Conservation (phyloP, 176 grass and related monocot species). For the Juncus effusus region DNA sequence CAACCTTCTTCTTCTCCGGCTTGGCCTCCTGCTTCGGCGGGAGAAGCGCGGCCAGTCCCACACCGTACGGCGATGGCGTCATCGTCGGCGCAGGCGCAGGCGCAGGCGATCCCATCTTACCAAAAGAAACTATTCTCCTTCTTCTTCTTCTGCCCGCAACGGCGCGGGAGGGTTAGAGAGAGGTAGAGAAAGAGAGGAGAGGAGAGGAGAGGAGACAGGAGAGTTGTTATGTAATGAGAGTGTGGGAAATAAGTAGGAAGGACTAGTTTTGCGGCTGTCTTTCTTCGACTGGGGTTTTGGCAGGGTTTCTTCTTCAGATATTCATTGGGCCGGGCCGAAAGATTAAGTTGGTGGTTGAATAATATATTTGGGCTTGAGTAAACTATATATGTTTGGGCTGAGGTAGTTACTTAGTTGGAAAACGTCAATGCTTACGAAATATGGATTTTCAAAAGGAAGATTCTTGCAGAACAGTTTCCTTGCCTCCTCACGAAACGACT, state of each 20-base stretch:
- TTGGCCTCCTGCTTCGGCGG: slow-evolving; percentile 51
- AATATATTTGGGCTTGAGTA: too few relatives aligned
- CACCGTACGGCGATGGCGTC: slow-evolving; percentile 35
- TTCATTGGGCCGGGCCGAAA: slow-evolving; percentile 13
- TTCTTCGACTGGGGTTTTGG: slow-evolving; percentile 29
- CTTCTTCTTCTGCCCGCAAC: background rate
- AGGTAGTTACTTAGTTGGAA: too few relatives aligned
- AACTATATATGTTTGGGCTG: too few relatives aligned
- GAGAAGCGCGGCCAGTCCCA: slow-evolving; percentile 66
- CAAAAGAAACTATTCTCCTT: background rate
- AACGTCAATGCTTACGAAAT: too few relatives aligned
- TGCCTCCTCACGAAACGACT: too few relatives aligned
- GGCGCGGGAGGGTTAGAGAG: background rate
- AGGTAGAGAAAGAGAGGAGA: background rate
- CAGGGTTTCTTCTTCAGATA: slow-evolving; percentile 27
- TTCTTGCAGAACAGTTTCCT: too few relatives aligned
- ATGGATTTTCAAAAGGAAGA: too few relatives aligned
- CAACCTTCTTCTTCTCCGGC: slow-evolving; percentile 57
- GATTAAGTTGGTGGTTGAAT: too few relatives aligned
- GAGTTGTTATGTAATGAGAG: too few relatives aligned
- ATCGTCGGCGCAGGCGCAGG: slow-evolving; percentile 3
- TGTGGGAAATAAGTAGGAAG: too few relatives aligned
- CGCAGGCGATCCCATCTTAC: slow-evolving; percentile 53
- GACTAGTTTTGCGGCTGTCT: slow-evolving; percentile 6
- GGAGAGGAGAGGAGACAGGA: background rate